Evolutionary conservation across 176 grass and related monocot species (phyloP).

Genomic region (Pontederia crassipes): DNA sequence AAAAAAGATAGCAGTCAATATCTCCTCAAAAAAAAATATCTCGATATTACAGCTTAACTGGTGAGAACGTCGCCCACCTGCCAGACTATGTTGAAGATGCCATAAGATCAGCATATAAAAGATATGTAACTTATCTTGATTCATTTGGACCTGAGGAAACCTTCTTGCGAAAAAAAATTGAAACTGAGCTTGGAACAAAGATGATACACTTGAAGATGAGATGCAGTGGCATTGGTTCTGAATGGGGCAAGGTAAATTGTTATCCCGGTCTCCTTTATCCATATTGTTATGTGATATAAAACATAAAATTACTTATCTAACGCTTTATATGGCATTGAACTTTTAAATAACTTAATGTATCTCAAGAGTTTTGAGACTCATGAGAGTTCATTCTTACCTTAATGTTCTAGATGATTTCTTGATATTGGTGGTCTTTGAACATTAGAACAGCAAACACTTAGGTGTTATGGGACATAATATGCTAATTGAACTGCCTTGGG

Average conservation of each 20-base stretch:
- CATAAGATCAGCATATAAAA: slow-evolving; percentile 62
- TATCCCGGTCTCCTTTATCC: neutral
- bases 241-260: slow-evolving; percentile 75
- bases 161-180: slow-evolving; percentile 79
- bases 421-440: no score
- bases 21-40: no score
- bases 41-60: no score
- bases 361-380: no score
- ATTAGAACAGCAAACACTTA: no score
- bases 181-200: slow-evolving; percentile 89
- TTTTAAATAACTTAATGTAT: no score
- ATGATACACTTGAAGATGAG: slow-evolving; percentile 99
- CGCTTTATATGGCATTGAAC: no score
- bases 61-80: slow-evolving; percentile 60
- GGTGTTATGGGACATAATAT: no score
- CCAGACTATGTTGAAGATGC: slow-evolving; percentile 86
- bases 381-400: no score
- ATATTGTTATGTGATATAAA: neutral
- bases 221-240: slow-evolving; percentile 80
- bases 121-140: slow-evolving; percentile 73
- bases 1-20: no score
- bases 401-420: no score
- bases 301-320: neutral
- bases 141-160: slow-evolving; percentile 65
- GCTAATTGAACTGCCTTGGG: no score